Evolutionary conservation across 2,329 filamentous ascomycete genomes (phyloP), one percentile per base, ranked within the genome.

Genomic region (Emmonsiellopsis sp.): DNA sequence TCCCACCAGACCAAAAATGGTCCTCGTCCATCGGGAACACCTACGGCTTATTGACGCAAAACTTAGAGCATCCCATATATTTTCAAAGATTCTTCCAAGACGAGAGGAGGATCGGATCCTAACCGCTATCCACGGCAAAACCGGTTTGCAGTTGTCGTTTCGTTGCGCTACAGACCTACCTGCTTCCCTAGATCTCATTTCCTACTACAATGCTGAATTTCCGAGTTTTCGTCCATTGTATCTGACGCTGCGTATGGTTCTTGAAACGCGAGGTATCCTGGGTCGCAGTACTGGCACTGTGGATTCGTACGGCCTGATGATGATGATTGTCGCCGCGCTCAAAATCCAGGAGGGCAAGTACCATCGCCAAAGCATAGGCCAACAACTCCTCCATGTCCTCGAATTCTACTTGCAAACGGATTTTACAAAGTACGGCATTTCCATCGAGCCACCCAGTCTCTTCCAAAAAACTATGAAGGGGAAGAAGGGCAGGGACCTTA

Each of bases 251-350:
- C 79, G 78, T 57, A 69, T 75, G 49, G 68, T 74, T 13, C 68
- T 85, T 42, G 71, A 78, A 50, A 67, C 76, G 21, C 73, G 77
- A 40, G 71, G 70, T 27, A 62, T 84, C 2, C 71, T 72, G 34
- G 73, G 77, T 51, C 70, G 75, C 14, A 72, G 67, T 52, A 60
- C 64, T 2, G 74, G 74, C n/a, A 77, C 78, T 1, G 64, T 83
- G 36, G 74, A 74, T 13, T 75, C 78, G 0, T 81, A 83, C 60
- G 69, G 74, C 10, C 66, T 82, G 8, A 73, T 81, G 60, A 77
- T 82, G 68, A 77, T 83, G 71, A 64, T 83, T 14, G 75, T 78
- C 11, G 77, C 79, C 5, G 74, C 76, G 32, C 64, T 83, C 32
- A 76, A 75, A 56, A 68, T 75, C 56, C 66, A 65, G 34, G 67